Evolutionary conservation across 2,329 filamentous ascomycete species (phyloP).

Genomic region (Helotiales sp.): DNA sequence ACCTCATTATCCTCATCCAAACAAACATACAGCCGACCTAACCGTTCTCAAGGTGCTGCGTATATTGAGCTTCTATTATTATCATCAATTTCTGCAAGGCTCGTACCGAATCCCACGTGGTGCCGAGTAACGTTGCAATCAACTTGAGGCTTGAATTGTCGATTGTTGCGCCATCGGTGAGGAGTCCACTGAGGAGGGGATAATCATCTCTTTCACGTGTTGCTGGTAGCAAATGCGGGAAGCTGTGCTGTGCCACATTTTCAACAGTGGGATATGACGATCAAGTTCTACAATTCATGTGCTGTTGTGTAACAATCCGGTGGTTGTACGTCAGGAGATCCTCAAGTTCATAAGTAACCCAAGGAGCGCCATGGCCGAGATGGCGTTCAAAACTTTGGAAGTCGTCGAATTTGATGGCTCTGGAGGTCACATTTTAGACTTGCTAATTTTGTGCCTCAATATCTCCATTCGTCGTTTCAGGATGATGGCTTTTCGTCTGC

Average conservation of each 20-base stretch:
- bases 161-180: neutral
- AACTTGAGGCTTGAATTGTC: neutral
- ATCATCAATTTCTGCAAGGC: neutral
- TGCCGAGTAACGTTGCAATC: slow-evolving; percentile 23
- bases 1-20: neutral
- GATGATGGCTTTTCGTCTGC: neutral
- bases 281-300: neutral
- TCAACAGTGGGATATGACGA: neutral
- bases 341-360: slow-evolving; percentile 3
- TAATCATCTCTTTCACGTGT: neutral
- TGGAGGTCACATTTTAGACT: neutral
- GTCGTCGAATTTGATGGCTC: neutral
- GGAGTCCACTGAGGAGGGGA: neutral
- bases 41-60: neutral
- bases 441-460: neutral
- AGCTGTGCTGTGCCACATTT: neutral
- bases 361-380: neutral
- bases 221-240: neutral
- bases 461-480: neutral
- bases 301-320: slow-evolving; percentile 9
- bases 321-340: neutral
- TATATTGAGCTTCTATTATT: neutral
- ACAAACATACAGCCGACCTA: slow-evolving; percentile 7
- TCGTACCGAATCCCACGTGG: neutral
- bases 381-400: slow-evolving; percentile 3